These are phyloP conservation scores for Leptographium galeiforme DNA, from an alignment of 2,329 filamentous ascomycete species.

Conservation along the genomic window DNA sequence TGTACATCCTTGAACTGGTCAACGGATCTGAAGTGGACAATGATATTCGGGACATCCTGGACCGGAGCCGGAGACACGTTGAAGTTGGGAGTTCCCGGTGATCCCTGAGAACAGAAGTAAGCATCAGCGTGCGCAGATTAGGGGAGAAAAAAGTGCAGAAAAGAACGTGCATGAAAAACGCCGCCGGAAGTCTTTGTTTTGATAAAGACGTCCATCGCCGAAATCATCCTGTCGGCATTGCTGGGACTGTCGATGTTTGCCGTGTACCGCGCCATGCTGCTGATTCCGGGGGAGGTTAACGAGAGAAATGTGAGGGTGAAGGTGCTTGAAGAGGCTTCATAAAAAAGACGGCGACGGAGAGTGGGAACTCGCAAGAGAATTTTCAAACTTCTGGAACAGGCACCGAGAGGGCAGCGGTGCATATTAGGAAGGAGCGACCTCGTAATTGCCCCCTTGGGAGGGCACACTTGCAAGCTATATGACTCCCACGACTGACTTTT, in stretches of 20 bases:
- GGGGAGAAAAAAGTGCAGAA: not conserved
- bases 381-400: not conserved
- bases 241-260: constrained; percentile 1
- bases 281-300: not conserved
- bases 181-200: constrained; percentile 1
- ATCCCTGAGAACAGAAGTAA: not conserved
- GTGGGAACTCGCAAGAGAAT: not conserved
- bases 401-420: not conserved
- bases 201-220: constrained; percentile 1
- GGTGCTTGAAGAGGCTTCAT: too few species aligned
- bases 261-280: not conserved
- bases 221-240: not conserved
- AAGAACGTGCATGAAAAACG: constrained; percentile 1
- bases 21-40: constrained; percentile 6
- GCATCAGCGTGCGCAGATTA: not conserved
- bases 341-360: not conserved
- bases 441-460: not conserved
- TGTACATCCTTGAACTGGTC: constrained; percentile 9
- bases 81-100: not conserved
- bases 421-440: not conserved
- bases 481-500: too few species aligned
- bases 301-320: not conserved
- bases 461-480: not conserved
- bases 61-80: not conserved
- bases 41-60: not conserved